Evolutionary conservation across 306 rosid genomes (phyloP), one percentile per base, ranked within the genome.

Genomic region (Glycine latifolia): DNA sequence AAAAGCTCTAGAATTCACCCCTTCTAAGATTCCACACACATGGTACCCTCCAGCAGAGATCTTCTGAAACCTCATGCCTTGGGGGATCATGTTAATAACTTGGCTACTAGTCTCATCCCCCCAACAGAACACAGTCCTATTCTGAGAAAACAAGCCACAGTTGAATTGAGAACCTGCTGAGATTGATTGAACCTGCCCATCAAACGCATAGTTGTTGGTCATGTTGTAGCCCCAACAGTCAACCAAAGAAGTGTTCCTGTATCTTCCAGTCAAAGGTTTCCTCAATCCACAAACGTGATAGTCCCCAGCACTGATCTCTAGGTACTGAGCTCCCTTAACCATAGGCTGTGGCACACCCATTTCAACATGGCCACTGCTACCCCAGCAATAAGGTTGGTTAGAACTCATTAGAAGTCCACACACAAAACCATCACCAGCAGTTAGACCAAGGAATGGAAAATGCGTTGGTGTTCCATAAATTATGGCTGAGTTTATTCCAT

Each of bases 251-350:
- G 48, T 63, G 48, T 63, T 63, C 48, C 70, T 63, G 48, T 13
- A 10, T 63, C 16, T 63, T 37, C 70, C 70, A 2, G 48, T 63
- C n/a, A 63, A 63, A 6, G 70, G 70, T 63, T 63, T 63, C 70
- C 70, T 63, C 70, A 63, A 63, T 13, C 70, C 99, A 85, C 98
- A 95, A 49, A 93, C 82, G 74, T 95, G 99, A 83, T 91, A 86
- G 87, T 93, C 99, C 7, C 99, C 99, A 44, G 99, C 99, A 88
- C 97, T 90, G 68, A 95, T 90, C 84, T 93, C 99, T 65, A 85
- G 55, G 79, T 95, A 95, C 75, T 89, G 81, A 61, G 89, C 92
- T 62, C 85, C 94, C 74, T 87, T 84, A 63, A 77, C 59, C 91
- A 93, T 91, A 71, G 98, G 95, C 50, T 91, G 95, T 55, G 97